Percentiles rank a stretch among this genome's conserved stretches.
Evolutionary conservation across 2,329 filamentous ascomycete genomes (phyloP).

Genomic region (Botrytis medusae): DNA sequence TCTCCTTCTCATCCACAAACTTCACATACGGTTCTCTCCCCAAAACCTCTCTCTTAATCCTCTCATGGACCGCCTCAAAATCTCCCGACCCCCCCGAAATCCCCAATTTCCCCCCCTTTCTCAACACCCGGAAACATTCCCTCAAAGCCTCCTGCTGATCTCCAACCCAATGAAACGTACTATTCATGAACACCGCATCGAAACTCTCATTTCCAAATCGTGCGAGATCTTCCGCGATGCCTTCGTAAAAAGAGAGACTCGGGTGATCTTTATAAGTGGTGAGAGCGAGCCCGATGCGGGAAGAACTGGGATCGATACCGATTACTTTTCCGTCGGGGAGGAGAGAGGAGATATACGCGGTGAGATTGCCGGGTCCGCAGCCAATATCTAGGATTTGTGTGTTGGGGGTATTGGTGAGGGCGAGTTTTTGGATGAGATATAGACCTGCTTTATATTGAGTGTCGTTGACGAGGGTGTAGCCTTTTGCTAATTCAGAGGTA

Average conservation of each 20-base stretch:
- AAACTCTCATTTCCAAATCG: constrained; percentile 16
- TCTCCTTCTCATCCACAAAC: constrained; percentile 14
- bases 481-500: constrained; percentile 25
- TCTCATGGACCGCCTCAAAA: constrained; percentile 23
- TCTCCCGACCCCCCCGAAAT: constrained; percentile 27
- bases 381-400: constrained; percentile 39
- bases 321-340: constrained; percentile 15
- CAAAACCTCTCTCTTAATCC: constrained; percentile 25
- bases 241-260: constrained; percentile 19
- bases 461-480: constrained; percentile 23
- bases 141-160: constrained; percentile 17
- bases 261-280: background rate
- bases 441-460: constrained; percentile 22
- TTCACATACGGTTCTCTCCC: constrained; percentile 21
- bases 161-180: constrained; percentile 24
- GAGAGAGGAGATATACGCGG: constrained; percentile 23
- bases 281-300: constrained; percentile 23
- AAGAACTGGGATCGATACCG: constrained; percentile 23
- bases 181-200: constrained; percentile 25
- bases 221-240: constrained; percentile 23
- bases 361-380: constrained; percentile 41
- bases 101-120: constrained; percentile 21
- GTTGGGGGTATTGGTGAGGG: constrained; percentile 3
- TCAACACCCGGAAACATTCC: constrained; percentile 24
- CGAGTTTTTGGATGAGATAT: constrained; percentile 21